Percentiles rank a stretch among this genome's conserved stretches.
Evolutionary conservation across 2,329 filamentous ascomycete genomes (phyloP).

Genomic region (Cordyceps cicadae): DNA sequence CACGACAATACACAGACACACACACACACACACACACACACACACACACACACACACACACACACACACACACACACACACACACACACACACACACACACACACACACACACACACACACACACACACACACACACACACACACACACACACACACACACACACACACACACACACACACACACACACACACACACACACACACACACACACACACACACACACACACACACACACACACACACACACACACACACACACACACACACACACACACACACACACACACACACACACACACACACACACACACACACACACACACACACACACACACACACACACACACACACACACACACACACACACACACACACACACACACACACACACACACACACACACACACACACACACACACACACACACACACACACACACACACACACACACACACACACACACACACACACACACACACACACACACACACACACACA

Average conservation of each 20-base stretch:
- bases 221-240: background rate
- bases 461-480: background rate
- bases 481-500: background rate
- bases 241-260: background rate
- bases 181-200: background rate
- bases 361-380: background rate
- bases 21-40: background rate
- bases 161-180: background rate
- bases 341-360: background rate
- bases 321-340: background rate
- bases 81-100: background rate
- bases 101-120: background rate
- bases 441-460: background rate
- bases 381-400: background rate
- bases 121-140: background rate
- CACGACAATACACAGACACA: background rate
- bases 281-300: background rate
- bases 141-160: background rate
- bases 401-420: background rate
- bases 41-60: background rate
- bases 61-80: background rate
- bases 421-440: background rate
- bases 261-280: background rate
- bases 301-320: background rate
- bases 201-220: background rate